These are phyloP conservation scores for Exophiala lecanii-corni DNA, from an alignment of 2,329 filamentous ascomycete species.

Conservation along the genomic window DNA sequence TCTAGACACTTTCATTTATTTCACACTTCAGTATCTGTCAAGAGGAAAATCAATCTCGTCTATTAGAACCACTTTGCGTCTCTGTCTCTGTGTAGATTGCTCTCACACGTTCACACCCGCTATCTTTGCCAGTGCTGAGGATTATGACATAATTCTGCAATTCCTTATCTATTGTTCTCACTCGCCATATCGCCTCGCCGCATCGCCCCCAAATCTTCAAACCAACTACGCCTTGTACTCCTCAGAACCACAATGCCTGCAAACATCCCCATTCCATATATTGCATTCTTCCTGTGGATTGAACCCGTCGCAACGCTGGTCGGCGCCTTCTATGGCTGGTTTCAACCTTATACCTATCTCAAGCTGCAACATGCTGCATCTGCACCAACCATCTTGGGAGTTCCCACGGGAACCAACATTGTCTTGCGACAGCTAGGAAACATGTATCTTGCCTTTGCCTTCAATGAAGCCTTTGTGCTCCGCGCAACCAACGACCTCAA, in stretches of 20 bases:
- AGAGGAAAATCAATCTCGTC: too few species aligned
- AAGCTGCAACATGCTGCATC: constrained; percentile 56
- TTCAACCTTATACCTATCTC: constrained; percentile 55
- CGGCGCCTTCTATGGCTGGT: constrained; percentile 52
- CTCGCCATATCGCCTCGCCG: too few species aligned
- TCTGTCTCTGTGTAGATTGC: too few species aligned
- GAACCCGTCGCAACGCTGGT: constrained; percentile 56
- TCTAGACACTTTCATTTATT: too few species aligned
- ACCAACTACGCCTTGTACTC: too few species aligned
- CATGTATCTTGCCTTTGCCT: constrained; percentile 69
- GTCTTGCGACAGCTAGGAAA: constrained; percentile 72
- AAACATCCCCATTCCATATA: constrained; percentile 57
- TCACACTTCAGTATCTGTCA: too few species aligned
- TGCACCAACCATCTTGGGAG: constrained; percentile 37
- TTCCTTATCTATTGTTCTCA: too few species aligned
- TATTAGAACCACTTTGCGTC: too few species aligned
- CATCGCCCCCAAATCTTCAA: too few species aligned
- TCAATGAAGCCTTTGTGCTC: constrained; percentile 73
- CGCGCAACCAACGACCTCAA: constrained; percentile 62
- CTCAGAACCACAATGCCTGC: constrained; percentile 35
- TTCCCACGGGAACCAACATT: constrained; percentile 60
- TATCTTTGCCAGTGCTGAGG: too few species aligned
- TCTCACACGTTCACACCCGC: too few species aligned
- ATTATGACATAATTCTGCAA: too few species aligned
- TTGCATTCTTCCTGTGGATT: constrained; percentile 69